Base-by-base conservation (phyloP, 2,329 filamentous ascomycete species). In the Metarhizium anisopliae region DNA sequence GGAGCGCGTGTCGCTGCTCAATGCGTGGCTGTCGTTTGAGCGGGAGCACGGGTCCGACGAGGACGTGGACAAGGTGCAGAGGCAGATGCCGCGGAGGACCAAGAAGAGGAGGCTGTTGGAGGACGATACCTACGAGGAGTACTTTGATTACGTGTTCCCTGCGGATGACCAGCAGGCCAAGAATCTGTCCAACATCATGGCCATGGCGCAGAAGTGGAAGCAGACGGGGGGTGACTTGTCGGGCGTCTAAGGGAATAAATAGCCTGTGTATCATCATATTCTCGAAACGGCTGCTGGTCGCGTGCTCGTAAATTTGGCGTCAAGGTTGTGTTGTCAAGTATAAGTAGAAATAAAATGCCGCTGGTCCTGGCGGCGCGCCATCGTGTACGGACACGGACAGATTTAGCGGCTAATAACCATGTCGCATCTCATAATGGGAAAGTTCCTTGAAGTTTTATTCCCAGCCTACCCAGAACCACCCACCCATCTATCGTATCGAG, bases 71-170 rank as follows among this genome's bases (percentile, higher is more conserved):
- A 86, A 85, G 66, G 88, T 99, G 60, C 86, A 94, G 72, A 89
- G 86, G 69, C 90, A 95, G 77, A 95, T 97, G 91, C 94, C 94
- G 38, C 83, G 92, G 61, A 86, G 86, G 73, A 89, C 90, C 67
- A 97, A 96, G 85, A 93, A 94, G 79, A 81, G 90, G 66, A 86
- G 94, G 71, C 90, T 85, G 80, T 73, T 96, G 70, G 92, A 95
- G 68, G 93, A 96, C 72, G 92, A 94, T 69, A 86, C 84, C 42
- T 96, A 90, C 76, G 68, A 99, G 78, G 94, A 99, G 75, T 97
- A 96, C 71, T 83, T 94, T 74, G 94, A 97, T 70, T 97, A 95
- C 65, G 83, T 99, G 38, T 99, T 99, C 83, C 94, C 94, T 1
- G 91, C 90, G 4, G 94, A 97, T 74, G 92, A 96, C 70, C 84